Evolutionary conservation across 371 early-diverging fungal species (phyloP).

Genomic region (Mucor saturninus): DNA sequence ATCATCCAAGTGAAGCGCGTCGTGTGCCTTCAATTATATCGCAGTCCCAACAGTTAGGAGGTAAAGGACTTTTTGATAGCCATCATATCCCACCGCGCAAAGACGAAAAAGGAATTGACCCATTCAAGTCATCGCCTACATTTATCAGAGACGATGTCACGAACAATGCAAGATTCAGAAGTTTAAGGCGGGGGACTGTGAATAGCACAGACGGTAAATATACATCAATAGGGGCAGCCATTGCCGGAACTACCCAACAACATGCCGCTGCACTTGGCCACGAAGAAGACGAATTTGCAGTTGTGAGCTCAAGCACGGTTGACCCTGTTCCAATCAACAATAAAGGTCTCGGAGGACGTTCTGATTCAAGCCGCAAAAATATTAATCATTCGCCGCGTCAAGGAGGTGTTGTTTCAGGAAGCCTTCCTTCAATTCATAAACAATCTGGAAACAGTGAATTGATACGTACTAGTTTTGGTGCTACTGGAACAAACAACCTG

Average conservation of each 20-base stretch:
- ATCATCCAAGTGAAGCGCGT: conserved; percentile 40
- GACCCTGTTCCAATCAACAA: conserved; percentile 64
- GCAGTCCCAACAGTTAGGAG: conserved; percentile 44
- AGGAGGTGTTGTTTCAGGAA: conserved; percentile 34
- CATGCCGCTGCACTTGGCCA: not conserved
- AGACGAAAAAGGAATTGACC: conserved; percentile 40
- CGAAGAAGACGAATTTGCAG: conserved; percentile 60
- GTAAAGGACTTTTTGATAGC: conserved; percentile 42
- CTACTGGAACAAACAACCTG: conserved; percentile 7
- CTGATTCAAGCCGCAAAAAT: conserved; percentile 26
- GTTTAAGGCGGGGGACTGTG: conserved; percentile 40
- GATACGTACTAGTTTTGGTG: conserved; percentile 45
- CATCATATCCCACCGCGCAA: conserved; percentile 28
- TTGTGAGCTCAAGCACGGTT: conserved; percentile 65
- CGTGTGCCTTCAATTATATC: conserved; percentile 42
- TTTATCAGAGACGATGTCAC: conserved; percentile 23
- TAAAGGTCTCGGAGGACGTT: conserved; percentile 35
- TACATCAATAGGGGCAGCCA: conserved; percentile 12
- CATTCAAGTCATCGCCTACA: conserved; percentile 45
- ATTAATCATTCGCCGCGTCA: conserved; percentile 46
- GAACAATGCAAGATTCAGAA: conserved; percentile 20
- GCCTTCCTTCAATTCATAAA: conserved; percentile 49
- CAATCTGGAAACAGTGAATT: conserved; percentile 55
- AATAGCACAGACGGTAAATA: conserved; percentile 40
- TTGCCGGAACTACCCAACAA: not conserved